Conservation (phyloP, 2,329 filamentous ascomycete species). For the Pezizomycotina sp. region DNA sequence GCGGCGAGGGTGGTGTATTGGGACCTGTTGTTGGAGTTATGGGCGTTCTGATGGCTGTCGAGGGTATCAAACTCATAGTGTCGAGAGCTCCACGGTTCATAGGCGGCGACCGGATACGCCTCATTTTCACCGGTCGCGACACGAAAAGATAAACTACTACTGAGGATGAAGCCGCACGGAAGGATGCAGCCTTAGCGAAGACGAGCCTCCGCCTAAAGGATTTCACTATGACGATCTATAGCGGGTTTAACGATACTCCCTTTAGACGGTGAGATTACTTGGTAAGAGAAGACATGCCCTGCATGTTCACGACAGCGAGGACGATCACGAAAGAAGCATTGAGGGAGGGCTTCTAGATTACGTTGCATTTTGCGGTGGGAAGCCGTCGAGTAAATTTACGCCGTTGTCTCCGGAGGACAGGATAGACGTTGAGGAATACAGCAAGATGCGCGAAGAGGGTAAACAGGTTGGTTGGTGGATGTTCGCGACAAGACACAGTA, state of each 20-base stretch:
- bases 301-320: slow-evolving; percentile 47
- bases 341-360: slow-evolving; percentile 57
- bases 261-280: slow-evolving; percentile 62
- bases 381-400: slow-evolving; percentile 33
- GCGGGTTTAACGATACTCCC: slow-evolving; percentile 35
- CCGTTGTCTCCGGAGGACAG: slow-evolving; percentile 48
- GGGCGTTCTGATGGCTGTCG: slow-evolving; percentile 80
- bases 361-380: slow-evolving; percentile 62
- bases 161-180: slow-evolving; percentile 6
- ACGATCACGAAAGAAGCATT: slow-evolving; percentile 49
- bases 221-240: slow-evolving; percentile 38
- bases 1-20: slow-evolving; percentile 81
- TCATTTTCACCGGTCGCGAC: too few species aligned
- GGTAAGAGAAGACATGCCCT: slow-evolving; percentile 53
- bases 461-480: slow-evolving; percentile 51
- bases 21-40: slow-evolving; percentile 86
- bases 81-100: slow-evolving; percentile 25
- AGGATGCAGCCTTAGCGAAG: slow-evolving; percentile 9
- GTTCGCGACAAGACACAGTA: slow-evolving; percentile 75
- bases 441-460: slow-evolving; percentile 20
- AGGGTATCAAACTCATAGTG: slow-evolving; percentile 69
- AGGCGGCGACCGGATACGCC: slow-evolving; percentile 17
- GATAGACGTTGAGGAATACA: slow-evolving; percentile 48
- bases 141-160: slow-evolving; percentile 23
- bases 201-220: slow-evolving; percentile 19